Evolutionary conservation across 2,329 filamentous ascomycete genomes (phyloP).

Genomic region (Neopestalotiopsis clavispora): DNA sequence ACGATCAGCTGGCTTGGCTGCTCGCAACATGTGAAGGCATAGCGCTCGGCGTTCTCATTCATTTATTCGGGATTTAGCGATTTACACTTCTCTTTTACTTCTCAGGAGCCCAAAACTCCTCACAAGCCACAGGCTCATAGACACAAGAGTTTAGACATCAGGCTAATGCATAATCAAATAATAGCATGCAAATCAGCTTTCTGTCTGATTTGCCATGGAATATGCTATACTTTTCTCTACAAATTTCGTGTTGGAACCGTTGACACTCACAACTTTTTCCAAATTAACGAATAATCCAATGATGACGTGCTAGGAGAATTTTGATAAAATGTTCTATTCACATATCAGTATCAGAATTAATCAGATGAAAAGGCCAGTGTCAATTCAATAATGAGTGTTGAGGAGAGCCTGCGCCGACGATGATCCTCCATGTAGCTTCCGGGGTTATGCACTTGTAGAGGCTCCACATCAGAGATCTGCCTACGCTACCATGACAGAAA

Average conservation of each 20-base stretch:
- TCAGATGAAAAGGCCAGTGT: neutral
- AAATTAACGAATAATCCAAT: too few species aligned
- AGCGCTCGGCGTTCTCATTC: neutral
- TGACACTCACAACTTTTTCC: too few species aligned
- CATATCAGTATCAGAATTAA: too few species aligned
- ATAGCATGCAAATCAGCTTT: neutral
- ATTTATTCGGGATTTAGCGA: neutral
- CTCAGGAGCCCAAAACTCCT: neutral
- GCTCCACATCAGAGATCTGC: neutral
- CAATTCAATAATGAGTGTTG: neutral
- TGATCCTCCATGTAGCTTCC: neutral
- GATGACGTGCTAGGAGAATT: too few species aligned
- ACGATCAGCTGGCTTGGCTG: neutral
- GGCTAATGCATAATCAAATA: constrained; percentile 2
- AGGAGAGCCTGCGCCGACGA: neutral
- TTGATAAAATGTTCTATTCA: too few species aligned
- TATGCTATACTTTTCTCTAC: neutral
- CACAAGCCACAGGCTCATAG: neutral
- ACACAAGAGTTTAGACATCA: constrained; percentile 3
- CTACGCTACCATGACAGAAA: neutral
- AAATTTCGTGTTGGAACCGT: neutral
- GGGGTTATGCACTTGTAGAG: constrained; percentile 1
- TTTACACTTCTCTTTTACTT: neutral
- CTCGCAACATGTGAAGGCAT: neutral
- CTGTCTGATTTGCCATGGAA: neutral